Base-by-base conservation (phyloP, 2,329 filamentous ascomycete species). In the Mycosphaerelloides madeirae region DNA sequence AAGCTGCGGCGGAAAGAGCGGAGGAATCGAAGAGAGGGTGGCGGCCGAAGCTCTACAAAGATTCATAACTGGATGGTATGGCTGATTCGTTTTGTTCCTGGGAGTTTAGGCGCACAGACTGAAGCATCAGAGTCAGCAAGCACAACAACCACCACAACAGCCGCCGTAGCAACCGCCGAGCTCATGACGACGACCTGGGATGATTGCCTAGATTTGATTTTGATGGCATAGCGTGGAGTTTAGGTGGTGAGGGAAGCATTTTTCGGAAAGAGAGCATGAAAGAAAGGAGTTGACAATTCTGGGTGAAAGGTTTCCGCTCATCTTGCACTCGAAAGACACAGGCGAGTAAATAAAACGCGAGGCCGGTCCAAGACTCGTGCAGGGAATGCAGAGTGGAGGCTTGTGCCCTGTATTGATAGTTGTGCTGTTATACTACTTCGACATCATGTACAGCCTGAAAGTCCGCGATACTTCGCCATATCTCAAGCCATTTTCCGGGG, bases 31-130 rank as follows among this genome's bases (percentile, higher is more conserved):
- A 84, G 64, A 84, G 88, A 52, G 93, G 91, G 0, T 96, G 88
- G 82, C 94, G 90, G 66, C 93, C 91, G 47, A 96, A 95, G 75
- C 74, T 96, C 47, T 96, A 93, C 70, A 94, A 94, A 73, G 87
- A 94, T 66, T 77, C 81, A 76, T 29, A 20, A 13, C 12, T 20
- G 35, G 15, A 29, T 29, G 46, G 42, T 43, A 52, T 35, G 47
- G 48, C 35, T 45, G 34, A 38, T 41, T 35, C 46, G 38, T 44
- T 54, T 53, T 58, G 53, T 16, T 36, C n/a, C 16, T 25, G 37
- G 41, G 46, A 32, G 36, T 53, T 37, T 50, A 60, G 57, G 53
- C 56, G 43, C 57, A 60, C 44, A 54, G 55, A 52, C 56, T 60
- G 54, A 60, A 44, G 44, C 48, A 34, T 38, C 40, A 42, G 41